phyloP scores from a whole-genome alignment of 2,329 filamentous ascomycete genomes.

The Fusarium temperatum region DNA sequence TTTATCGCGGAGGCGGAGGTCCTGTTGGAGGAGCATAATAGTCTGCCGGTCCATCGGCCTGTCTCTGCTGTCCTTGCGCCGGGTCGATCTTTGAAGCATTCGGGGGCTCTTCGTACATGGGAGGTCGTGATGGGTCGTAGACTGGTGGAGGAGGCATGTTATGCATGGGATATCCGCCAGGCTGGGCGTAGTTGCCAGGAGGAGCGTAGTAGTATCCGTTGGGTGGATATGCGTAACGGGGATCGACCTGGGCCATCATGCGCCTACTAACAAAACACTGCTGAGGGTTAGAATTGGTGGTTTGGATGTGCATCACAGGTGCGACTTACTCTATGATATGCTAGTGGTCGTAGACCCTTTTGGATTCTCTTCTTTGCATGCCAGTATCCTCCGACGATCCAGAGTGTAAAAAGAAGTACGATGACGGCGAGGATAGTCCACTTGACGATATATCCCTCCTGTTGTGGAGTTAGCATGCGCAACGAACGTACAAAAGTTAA shows the following conservation, averaged over 20 bases:
- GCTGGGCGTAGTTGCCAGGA: slow-evolving; percentile 36
- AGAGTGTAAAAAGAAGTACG: slow-evolving; percentile 65
- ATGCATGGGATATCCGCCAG: slow-evolving; percentile 42
- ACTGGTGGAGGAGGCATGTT: slow-evolving; percentile 62
- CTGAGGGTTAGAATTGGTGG: slow-evolving; percentile 1
- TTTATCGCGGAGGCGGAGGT: slow-evolving; percentile 50
- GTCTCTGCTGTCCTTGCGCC: slow-evolving; percentile 50
- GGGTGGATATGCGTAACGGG: slow-evolving; percentile 57
- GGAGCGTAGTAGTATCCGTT: slow-evolving; percentile 52
- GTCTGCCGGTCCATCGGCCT: slow-evolving; percentile 25
- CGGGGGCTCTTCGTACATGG: slow-evolving; percentile 61
- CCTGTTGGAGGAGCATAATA: slow-evolving; percentile 56
- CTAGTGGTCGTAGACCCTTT: slow-evolving; percentile 71
- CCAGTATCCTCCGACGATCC: slow-evolving; percentile 73
- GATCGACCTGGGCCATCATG: slow-evolving; percentile 58
- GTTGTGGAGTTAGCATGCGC: slow-evolving; percentile 8
- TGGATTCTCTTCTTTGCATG: slow-evolving; percentile 74
- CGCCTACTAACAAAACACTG: slow-evolving; percentile 63
- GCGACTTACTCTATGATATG: slow-evolving; percentile 72
- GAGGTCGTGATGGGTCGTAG: slow-evolving; percentile 67
- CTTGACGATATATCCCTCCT: slow-evolving; percentile 74
- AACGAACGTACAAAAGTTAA: background rate
- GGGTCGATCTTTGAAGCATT: slow-evolving; percentile 64
- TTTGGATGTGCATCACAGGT: background rate
- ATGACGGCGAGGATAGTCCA: slow-evolving; percentile 75